Percentiles rank a stretch among this genome's conserved stretches.
Evolutionary conservation across 345 rosid species (phyloP).

Genomic region (Ailanthus altissimus): DNA sequence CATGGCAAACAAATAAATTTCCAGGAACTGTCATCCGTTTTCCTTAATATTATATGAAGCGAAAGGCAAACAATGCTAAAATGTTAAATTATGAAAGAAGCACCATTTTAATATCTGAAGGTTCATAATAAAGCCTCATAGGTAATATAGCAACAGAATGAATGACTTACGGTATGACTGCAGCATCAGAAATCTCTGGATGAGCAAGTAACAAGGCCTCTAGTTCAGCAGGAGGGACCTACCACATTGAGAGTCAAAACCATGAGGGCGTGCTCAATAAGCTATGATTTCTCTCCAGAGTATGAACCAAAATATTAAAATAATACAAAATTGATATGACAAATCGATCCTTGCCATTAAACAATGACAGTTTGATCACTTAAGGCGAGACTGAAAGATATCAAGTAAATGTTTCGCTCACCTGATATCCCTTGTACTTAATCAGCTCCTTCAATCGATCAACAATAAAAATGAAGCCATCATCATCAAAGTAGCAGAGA

Average conservation of each 20-base stretch:
- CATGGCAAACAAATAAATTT: not conserved
- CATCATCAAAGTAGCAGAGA: conserved; percentile 79
- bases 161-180: conserved; percentile 80
- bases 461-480: conserved; percentile 80
- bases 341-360: not conserved
- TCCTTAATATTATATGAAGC: not conserved
- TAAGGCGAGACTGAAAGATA: not conserved
- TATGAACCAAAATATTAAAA: not conserved
- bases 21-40: not conserved
- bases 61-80: not conserved
- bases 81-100: not conserved
- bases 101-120: not conserved
- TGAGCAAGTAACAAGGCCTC: conserved; percentile 80
- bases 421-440: conserved; percentile 96
- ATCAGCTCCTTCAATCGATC: conserved; percentile 93
- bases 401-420: conserved; percentile 2
- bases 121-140: not conserved
- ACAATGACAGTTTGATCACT: not conserved
- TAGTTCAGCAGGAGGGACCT: conserved; percentile 95
- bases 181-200: conserved; percentile 69
- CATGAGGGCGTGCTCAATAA: not conserved
- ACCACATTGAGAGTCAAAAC: conserved; percentile 5
- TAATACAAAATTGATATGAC: not conserved
- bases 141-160: not conserved
- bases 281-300: not conserved